A percentile compares a stretch with the other conserved stretches of the same genome.
Evolutionary conservation across 768 basidiomycete species (phyloP).

Genomic region (Obba rivulosa): DNA sequence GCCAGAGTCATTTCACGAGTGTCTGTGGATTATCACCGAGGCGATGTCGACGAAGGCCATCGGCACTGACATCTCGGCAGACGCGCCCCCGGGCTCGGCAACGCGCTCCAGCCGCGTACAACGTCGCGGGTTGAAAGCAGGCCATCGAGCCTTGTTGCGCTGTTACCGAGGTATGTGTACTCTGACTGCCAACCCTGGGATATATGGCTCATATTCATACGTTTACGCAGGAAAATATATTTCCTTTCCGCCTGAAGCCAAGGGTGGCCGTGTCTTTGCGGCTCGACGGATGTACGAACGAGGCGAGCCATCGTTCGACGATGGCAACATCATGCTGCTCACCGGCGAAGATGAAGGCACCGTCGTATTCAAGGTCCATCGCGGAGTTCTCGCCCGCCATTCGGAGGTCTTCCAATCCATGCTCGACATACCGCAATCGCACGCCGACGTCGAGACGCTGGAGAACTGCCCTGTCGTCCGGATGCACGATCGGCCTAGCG

Average conservation of each 20-base stretch:
- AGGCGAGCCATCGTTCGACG: constrained; percentile 54
- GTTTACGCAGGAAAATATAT: neutral
- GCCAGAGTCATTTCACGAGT: no score
- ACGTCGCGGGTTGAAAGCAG: no score
- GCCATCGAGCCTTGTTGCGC: no score
- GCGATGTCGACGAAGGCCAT: no score
- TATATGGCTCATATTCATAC: no score
- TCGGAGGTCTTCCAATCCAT: constrained; percentile 54
- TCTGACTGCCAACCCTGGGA: no score
- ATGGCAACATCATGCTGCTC: constrained; percentile 52
- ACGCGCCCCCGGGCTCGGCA: no score
- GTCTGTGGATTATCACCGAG: no score
- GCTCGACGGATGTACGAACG: constrained; percentile 7
- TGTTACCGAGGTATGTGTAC: no score
- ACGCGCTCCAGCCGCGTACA: no score
- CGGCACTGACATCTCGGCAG: no score
- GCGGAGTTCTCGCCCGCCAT: constrained; percentile 39
- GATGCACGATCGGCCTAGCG: constrained; percentile 47
- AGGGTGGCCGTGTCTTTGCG: no score
- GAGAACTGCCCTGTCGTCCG: constrained; percentile 47
- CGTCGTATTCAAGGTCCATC: constrained; percentile 51
- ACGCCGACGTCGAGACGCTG: constrained; percentile 26
- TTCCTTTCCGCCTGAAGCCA: neutral
- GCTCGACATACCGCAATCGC: constrained; percentile 38
- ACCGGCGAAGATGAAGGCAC: constrained; percentile 29